A percentile compares a stretch with the other conserved stretches of the same genome.
Evolutionary conservation across 2,329 filamentous ascomycete genomes (phyloP).

Genomic region (Plenodomus lindquistii): DNA sequence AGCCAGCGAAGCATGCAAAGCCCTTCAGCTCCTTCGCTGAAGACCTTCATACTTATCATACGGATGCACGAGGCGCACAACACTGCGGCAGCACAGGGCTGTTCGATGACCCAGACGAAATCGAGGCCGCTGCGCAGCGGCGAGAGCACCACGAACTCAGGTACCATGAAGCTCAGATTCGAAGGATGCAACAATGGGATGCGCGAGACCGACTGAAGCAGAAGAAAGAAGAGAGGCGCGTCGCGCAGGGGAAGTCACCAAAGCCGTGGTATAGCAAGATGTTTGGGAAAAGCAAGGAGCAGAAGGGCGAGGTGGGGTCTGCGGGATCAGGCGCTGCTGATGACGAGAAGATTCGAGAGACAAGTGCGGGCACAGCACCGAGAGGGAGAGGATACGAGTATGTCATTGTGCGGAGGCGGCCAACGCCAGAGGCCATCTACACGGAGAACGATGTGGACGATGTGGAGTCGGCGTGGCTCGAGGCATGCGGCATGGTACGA

Average conservation of each 20-base stretch:
- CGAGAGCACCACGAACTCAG: slow-evolving; percentile 4
- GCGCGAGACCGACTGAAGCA: slow-evolving; percentile 1
- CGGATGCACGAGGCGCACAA: slow-evolving; percentile 4
- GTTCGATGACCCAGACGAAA: slow-evolving; percentile 22
- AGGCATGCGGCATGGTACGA: slow-evolving; percentile 19
- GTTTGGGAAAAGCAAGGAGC: background rate
- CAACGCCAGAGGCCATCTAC: slow-evolving; percentile 5
- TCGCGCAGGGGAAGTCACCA: slow-evolving; percentile 1
- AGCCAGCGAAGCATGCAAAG: background rate
- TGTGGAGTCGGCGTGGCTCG: slow-evolving; percentile 13
- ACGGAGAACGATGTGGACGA: slow-evolving; percentile 3
- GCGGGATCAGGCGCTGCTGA: background rate
- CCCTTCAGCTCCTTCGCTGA: background rate
- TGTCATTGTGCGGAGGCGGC: slow-evolving; percentile 1
- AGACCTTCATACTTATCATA: background rate
- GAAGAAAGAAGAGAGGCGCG: background rate
- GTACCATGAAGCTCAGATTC: slow-evolving; percentile 1
- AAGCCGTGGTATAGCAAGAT: background rate
- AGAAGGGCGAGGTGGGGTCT: background rate
- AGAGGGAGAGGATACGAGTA: background rate
- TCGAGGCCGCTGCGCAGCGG: background rate
- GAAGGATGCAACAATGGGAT: slow-evolving; percentile 1
- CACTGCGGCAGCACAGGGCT: slow-evolving; percentile 22
- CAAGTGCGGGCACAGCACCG: background rate
- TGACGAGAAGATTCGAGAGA: background rate